Evolutionary conservation across 1,284 basidiomycete species (phyloP), one percentile per base, ranked within the genome.

Genomic region (Ganoderma boninense): DNA sequence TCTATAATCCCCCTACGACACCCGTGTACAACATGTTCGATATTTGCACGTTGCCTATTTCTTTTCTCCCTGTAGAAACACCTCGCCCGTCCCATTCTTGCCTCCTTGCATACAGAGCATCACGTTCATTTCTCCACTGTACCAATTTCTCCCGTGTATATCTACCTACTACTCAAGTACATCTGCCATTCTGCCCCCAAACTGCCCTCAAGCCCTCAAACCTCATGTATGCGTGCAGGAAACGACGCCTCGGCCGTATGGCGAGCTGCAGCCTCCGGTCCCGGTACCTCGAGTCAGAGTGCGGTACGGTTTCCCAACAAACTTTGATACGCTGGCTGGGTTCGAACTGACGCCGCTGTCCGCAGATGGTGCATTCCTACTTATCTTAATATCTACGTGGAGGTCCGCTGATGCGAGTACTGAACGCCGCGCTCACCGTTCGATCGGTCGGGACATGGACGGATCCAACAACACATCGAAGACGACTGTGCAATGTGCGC

Each of bases 121-220:
- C 46, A 67, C 71, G 40, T 61, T 69, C 71, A 40, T 68, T 72
- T 40, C 32, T 23, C 60, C 7, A 11, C 60, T 44, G 40, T 60
- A 60, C 23, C 65, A 66, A 66, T 54, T n/a, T 42, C 83, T 61
- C 79, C 77, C 3, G 69, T 72, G 14, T 64, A 64, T 29, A 49
- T 64, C 46, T 35, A 64, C 43, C 32, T 64, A 52, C 23, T 23
- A 26, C 49, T 13, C 49, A 52, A 52, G n/a, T 52, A 23, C 23
- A 23, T 52, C 49, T 52, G 26, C 49, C 23, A 26, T 52, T 14
- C 11, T 52, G 23, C 23, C 49, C 20, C n/a, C 18, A 13, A 18
- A 16, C 62, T n/a, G n/a, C n/a, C n/a, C n/a, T n/a, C n/a, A n/a
- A n/a, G n/a, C n/a, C n/a, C n/a, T n/a, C n/a, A 13, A 18, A 16